Conservation (phyloP, 1,284 basidiomycete species). For the Wolfiporia cocos region DNA sequence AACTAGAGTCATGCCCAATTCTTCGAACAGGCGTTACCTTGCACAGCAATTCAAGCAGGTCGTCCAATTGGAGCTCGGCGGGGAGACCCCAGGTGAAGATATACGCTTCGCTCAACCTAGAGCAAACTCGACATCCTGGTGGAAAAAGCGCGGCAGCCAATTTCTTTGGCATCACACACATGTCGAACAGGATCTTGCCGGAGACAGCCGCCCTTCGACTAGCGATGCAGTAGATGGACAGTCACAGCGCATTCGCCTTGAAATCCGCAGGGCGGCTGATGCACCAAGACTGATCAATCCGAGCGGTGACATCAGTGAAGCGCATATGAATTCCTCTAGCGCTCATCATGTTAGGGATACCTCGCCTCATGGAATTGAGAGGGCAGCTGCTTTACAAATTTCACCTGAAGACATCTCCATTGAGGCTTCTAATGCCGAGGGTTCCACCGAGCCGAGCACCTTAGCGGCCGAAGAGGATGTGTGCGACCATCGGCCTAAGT, state of each 20-base stretch:
- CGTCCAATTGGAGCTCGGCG: too few species aligned
- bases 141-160: too few species aligned
- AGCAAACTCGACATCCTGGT: too few species aligned
- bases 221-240: constrained; percentile 10
- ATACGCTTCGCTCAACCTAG: too few species aligned
- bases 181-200: constrained; percentile 9
- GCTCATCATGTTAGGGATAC: background rate
- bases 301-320: constrained; percentile 64
- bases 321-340: constrained; percentile 13
- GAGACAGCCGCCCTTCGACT: constrained; percentile 7
- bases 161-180: too few species aligned
- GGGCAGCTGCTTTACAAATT: too few species aligned
- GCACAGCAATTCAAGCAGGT: constrained; percentile 67
- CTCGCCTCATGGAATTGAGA: background rate
- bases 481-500: too few species aligned
- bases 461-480: too few species aligned
- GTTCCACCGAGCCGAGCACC: too few species aligned
- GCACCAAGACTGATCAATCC: constrained; percentile 81
- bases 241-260: constrained; percentile 42
- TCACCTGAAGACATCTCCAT: too few species aligned
- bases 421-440: too few species aligned
- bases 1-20: background rate
- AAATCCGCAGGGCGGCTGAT: constrained; percentile 80
- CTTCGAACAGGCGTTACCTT: constrained; percentile 59
- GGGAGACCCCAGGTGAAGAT: too few species aligned